These are phyloP conservation scores for Danielia oregonensis DNA, from an alignment of 805 yeast genomes.

Conservation along the genomic window DNA sequence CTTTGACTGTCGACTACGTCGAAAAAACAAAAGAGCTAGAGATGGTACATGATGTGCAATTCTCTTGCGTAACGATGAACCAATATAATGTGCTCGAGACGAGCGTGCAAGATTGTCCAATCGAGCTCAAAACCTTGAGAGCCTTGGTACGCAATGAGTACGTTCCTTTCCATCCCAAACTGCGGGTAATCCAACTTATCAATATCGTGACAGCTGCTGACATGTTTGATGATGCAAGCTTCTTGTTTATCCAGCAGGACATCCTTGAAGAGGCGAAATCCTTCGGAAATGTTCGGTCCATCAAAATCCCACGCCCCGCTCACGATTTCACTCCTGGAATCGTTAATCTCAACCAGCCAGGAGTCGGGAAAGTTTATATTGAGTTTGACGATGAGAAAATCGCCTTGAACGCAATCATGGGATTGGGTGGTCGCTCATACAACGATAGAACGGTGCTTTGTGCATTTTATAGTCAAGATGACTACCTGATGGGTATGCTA, in stretches of 20 bases:
- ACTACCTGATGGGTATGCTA: conserved; percentile 45
- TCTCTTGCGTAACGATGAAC: conserved; percentile 29
- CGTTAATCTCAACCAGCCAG: conserved; percentile 42
- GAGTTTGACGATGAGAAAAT: conserved; percentile 51
- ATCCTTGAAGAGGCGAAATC: conserved; percentile 47
- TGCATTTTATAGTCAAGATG: conserved; percentile 56
- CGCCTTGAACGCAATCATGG: conserved; percentile 55
- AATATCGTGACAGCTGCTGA: conserved; percentile 68
- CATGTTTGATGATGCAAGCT: conserved; percentile 46
- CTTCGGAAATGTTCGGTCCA: conserved; percentile 48
- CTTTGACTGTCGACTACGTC: conserved; percentile 7
- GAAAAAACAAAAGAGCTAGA: conserved; percentile 12
- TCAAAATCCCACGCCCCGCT: conserved; percentile 62
- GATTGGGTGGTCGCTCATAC: conserved; percentile 62
- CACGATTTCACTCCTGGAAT: conserved; percentile 43
- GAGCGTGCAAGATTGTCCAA: conserved; percentile 33
- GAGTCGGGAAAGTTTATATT: conserved; percentile 70
- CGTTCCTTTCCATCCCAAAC: conserved; percentile 35
- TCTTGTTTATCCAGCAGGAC: conserved; percentile 48
- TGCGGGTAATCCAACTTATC: conserved; percentile 59
- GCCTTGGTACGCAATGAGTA: conserved; percentile 35
- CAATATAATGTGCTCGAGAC: conserved; percentile 16
- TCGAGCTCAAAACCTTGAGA: conserved; percentile 35
- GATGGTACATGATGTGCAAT: conserved; percentile 22
- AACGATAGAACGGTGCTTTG: conserved; percentile 68